Evolutionary conservation across 2,329 filamentous ascomycete genomes (phyloP).

Genomic region (Massarina eburnea): DNA sequence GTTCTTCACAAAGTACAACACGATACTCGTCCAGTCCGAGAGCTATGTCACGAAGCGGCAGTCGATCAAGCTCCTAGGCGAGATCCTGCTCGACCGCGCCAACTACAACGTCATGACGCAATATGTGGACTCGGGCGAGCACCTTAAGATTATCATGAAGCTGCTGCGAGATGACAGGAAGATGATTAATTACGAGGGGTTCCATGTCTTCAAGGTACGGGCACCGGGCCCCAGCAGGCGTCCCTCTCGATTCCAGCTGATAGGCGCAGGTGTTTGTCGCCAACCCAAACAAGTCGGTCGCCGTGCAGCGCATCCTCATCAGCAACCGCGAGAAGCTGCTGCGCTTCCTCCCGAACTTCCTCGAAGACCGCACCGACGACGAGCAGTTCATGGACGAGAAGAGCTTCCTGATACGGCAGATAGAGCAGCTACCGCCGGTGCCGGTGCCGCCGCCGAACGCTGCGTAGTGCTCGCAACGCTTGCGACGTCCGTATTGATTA

Average conservation of each 20-base stretch:
- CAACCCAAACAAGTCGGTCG: slow-evolving; percentile 96
- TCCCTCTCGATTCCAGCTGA: slow-evolving; percentile 11
- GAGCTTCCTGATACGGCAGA: slow-evolving; percentile 95
- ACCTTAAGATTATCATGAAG: slow-evolving; percentile 98
- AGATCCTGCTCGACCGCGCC: slow-evolving; percentile 89
- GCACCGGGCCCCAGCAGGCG: not conserved
- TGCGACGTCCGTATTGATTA: not conserved
- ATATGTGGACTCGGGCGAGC: slow-evolving; percentile 92
- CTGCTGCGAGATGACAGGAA: slow-evolving; percentile 90
- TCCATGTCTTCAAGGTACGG: slow-evolving; percentile 90
- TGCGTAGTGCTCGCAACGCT: not conserved
- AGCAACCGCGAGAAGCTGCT: slow-evolving; percentile 94
- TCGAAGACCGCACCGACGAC: slow-evolving; percentile 93
- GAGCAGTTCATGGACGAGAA: slow-evolving; percentile 99
- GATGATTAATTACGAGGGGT: slow-evolving; percentile 99
- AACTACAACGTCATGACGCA: slow-evolving; percentile 99
- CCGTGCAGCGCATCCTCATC: slow-evolving; percentile 91
- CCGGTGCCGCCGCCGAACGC: slow-evolving; percentile 28
- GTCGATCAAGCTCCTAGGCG: slow-evolving; percentile 94
- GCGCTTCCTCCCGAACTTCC: slow-evolving; percentile 84
- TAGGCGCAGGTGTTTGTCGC: slow-evolving; percentile 79
- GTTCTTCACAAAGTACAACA: slow-evolving; percentile 92
- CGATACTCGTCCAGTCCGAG: slow-evolving; percentile 81
- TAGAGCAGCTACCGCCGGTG: slow-evolving; percentile 54
- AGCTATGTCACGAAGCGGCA: slow-evolving; percentile 98